A percentile compares a stretch with the other conserved stretches of the same genome.
phyloP scores from a whole-genome alignment of 345 rosid genomes.

The Populus nigra region DNA sequence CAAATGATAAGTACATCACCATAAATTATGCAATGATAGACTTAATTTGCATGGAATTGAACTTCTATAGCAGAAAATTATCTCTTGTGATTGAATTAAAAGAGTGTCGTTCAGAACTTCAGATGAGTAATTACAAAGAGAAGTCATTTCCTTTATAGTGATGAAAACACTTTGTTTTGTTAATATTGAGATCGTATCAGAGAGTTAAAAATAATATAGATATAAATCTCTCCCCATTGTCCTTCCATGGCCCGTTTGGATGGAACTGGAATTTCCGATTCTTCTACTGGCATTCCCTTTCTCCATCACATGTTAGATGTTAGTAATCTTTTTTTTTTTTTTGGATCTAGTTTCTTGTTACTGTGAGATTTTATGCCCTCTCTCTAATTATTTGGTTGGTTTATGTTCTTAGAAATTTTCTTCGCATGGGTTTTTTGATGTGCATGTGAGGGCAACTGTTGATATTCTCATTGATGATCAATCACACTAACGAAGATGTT shows the following conservation, averaged over 20 bases:
- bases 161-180: no score
- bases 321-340: neutral
- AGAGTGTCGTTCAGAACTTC: no score
- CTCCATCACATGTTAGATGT: conserved; percentile 96
- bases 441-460: conserved; percentile 82
- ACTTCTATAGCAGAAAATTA: no score
- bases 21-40: no score
- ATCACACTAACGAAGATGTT: conserved; percentile 86
- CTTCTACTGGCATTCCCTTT: conserved; percentile 71
- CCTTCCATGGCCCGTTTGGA: conserved; percentile 66
- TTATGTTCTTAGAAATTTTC: conserved; percentile 71
- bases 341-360: neutral
- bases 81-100: no score
- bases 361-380: neutral
- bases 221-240: conserved; percentile 14
- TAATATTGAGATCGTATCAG: no score
- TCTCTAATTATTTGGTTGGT: neutral
- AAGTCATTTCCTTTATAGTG: no score
- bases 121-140: no score
- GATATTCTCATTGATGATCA: conserved; percentile 92
- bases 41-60: no score
- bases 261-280: conserved; percentile 75
- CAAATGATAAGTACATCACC: no score
- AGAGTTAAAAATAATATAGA: no score
- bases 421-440: conserved; percentile 86